Percentiles rank a stretch among this genome's conserved stretches.
Evolutionary conservation across 495 filamentous ascomycete genomes (phyloP).

Genomic region (Cetradonia linearis): DNA sequence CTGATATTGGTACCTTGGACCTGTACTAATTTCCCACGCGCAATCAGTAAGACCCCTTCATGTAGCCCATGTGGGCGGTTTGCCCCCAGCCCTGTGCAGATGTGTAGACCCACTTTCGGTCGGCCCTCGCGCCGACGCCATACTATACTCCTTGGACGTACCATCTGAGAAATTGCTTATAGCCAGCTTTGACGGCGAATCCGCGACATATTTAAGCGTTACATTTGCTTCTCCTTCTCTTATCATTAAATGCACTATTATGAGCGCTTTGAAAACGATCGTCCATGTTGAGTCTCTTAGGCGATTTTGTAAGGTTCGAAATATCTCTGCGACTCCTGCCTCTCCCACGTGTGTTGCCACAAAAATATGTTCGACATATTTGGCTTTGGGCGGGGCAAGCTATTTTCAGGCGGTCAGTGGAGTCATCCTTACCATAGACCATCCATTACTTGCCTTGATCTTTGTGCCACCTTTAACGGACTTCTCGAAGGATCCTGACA

Average conservation of each 20-base stretch:
- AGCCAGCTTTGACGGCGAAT: conserved; percentile 72
- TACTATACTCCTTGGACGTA: conserved; percentile 37
- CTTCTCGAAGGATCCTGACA: conserved; percentile 82
- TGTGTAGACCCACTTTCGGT: conserved; percentile 22
- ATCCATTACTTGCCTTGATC: conserved; percentile 59
- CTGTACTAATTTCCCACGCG: conserved; percentile 53
- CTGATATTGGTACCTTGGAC: conserved; percentile 91
- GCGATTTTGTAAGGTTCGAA: conserved; percentile 77
- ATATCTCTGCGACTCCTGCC: conserved; percentile 90
- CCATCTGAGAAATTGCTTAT: conserved; percentile 89
- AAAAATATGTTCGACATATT: conserved; percentile 98
- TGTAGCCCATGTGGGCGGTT: background rate
- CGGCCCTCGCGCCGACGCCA: conserved; percentile 20
- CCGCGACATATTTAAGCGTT: conserved; percentile 74
- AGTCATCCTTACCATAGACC: background rate
- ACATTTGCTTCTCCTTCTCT: conserved; percentile 86
- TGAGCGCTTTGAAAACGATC: conserved; percentile 87
- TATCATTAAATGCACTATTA: conserved; percentile 95
- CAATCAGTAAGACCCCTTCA: conserved; percentile 18
- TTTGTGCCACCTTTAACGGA: conserved; percentile 89
- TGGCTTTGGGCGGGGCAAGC: conserved; percentile 95
- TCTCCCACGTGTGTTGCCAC: conserved; percentile 92
- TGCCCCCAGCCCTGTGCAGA: conserved; percentile 9
- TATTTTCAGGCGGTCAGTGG: conserved; percentile 31
- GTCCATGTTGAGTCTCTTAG: conserved; percentile 97